phyloP scores from a whole-genome alignment of 2,329 filamentous ascomycete genomes.

The Cladophialophora chaetospira region DNA sequence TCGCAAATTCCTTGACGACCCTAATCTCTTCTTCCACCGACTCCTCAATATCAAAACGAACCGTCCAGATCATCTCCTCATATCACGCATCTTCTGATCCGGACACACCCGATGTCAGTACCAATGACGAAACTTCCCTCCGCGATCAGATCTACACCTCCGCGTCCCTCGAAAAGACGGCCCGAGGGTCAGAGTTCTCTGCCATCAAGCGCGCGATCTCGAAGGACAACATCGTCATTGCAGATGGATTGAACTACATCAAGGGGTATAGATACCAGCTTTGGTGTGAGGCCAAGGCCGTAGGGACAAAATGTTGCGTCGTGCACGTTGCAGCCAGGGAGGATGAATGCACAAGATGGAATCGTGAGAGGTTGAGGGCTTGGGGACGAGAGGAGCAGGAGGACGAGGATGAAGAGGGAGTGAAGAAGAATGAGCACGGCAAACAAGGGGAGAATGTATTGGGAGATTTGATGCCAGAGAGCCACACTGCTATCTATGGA shows the following conservation, averaged over 20 bases:
- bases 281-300: slow-evolving; percentile 67
- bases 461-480: slow-evolving; percentile 32
- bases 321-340: slow-evolving; percentile 43
- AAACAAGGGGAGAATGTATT: slow-evolving; percentile 25
- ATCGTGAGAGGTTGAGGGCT: slow-evolving; percentile 26
- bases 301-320: slow-evolving; percentile 63
- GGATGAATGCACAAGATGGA: slow-evolving; percentile 33
- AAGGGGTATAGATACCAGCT: slow-evolving; percentile 69
- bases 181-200: slow-evolving; percentile 62
- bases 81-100: slow-evolving; percentile 52
- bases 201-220: slow-evolving; percentile 62
- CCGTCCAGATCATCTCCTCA: slow-evolving; percentile 54
- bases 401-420: neutral
- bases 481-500: slow-evolving; percentile 34
- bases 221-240: slow-evolving; percentile 62
- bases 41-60: slow-evolving; percentile 36
- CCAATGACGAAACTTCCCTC: slow-evolving; percentile 44
- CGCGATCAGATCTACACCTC: slow-evolving; percentile 34
- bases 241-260: slow-evolving; percentile 68
- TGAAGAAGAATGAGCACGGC: neutral
- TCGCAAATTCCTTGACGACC: slow-evolving; percentile 53
- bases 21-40: slow-evolving; percentile 36
- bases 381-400: slow-evolving; percentile 16
- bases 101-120: neutral
- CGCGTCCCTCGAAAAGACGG: slow-evolving; percentile 57